These are phyloP conservation scores for Eremochloa ophiuroides DNA, from an alignment of 176 grass and related monocot genomes.

Conservation along the genomic window DNA sequence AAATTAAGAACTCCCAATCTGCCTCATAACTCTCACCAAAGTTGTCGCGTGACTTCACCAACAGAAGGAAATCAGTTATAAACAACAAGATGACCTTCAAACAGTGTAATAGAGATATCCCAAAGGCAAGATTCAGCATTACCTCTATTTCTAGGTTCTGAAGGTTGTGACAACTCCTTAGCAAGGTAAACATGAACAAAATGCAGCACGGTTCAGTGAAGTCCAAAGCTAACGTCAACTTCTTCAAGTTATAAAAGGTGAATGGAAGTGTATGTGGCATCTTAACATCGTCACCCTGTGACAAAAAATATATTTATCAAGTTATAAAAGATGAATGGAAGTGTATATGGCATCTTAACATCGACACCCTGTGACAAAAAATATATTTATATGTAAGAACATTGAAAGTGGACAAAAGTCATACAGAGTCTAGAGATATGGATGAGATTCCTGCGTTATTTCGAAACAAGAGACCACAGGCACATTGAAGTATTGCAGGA, in stretches of 20 bases:
- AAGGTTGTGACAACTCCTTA: conserved; percentile 5
- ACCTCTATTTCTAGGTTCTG: conserved; percentile 24
- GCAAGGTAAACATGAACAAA: conserved; percentile 12
- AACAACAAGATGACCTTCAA: background rate
- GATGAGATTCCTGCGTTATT: background rate
- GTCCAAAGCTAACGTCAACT: background rate
- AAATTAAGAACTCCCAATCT: background rate
- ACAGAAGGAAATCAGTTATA: background rate
- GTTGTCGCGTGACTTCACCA: background rate
- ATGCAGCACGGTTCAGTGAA: background rate
- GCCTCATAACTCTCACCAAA: background rate
- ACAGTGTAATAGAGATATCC: background rate
- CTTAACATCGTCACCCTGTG: background rate
- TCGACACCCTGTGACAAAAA: background rate
- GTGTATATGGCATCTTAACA: background rate
- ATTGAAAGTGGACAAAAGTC: background rate
- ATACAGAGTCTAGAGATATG: background rate
- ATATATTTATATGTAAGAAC: background rate
- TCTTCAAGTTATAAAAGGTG: conserved; percentile 9
- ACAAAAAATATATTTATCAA: background rate
- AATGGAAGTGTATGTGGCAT: background rate
- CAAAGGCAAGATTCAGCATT: background rate
- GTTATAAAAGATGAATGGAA: conserved; percentile 1
- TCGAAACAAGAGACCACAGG: background rate
- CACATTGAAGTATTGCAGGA: background rate